Conservation (phyloP, 805 yeast genomes). For the Nakazawaea peltata region DNA sequence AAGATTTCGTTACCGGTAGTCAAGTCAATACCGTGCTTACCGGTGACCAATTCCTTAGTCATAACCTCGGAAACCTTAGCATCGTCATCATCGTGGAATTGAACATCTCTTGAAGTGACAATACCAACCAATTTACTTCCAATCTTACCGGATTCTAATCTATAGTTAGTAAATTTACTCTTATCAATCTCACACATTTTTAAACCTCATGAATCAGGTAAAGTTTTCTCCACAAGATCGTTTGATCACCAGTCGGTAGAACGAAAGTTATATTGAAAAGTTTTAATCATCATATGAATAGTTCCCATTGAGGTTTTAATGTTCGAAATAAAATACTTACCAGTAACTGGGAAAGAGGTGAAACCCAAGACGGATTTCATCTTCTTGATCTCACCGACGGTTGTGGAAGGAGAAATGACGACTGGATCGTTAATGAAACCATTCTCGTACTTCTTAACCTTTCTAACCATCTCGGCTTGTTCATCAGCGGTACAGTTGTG, state of each 20-base stretch:
- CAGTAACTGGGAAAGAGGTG: conserved; percentile 98
- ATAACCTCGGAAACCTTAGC: conserved; percentile 67
- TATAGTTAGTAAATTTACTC: conserved; percentile 12
- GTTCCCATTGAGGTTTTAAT: too few species aligned
- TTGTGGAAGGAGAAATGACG: conserved; percentile 65
- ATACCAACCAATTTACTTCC: conserved; percentile 92
- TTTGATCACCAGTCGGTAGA: conserved; percentile 94
- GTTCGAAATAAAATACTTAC: conserved; percentile 50
- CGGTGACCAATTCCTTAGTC: conserved; percentile 86
- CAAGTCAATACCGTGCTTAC: conserved; percentile 72
- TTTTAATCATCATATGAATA: conserved; percentile 45
- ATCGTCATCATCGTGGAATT: conserved; percentile 74
- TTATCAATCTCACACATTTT: too few species aligned
- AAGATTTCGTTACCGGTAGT: conserved; percentile 84
- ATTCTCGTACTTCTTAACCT: conserved; percentile 94
- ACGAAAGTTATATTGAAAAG: conserved; percentile 80
- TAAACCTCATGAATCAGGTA: neutral
- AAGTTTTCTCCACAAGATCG: conserved; percentile 86
- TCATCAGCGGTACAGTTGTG: conserved; percentile 96
- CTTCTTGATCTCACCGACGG: conserved; percentile 74
- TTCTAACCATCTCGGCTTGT: conserved; percentile 97
- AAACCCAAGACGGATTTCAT: conserved; percentile 75
- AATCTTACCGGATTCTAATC: conserved; percentile 69
- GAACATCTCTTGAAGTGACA: conserved; percentile 94
- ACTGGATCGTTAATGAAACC: conserved; percentile 95